Base-by-base conservation (phyloP, 257 asterid genomes). In the Capsicum pubescens region DNA sequence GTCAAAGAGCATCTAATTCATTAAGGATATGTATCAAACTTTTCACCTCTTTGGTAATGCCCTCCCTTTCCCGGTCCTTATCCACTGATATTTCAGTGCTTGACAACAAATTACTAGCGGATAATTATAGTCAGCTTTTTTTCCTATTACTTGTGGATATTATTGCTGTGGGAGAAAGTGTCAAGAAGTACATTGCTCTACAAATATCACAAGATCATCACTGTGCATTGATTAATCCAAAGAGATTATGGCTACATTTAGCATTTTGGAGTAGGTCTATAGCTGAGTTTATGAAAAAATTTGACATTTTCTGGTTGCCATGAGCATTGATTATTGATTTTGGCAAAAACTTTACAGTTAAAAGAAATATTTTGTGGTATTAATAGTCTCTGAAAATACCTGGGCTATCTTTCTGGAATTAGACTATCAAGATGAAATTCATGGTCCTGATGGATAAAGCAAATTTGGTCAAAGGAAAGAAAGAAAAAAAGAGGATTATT, bases 381-480 rank as follows among this genome's bases (percentile, higher is more conserved):
- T 26, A 9, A 15, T 35, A 52, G 48, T 76, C 15, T 52, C 19
- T 76, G 46, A 76, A 76, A 52, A 14, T 76, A 26, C 52, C 5
- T 52, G 63, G 36, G 44, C 63, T 76, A 13, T 48, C 58, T 46
- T 39, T 19, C 10, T 48, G 17, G 39, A 54, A 21, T 19, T 17
- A 19, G 80, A n/a, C 60, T 48, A 72, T 72, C 14, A 19, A 48
- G 60, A 74, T 48, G 44, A 26, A 76, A 71, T 71, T 52, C 19
- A 10, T 52, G 21, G 14, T 26, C 26, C 63, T 52, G 46, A 26
- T 76, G 81, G 46, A 74, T 54, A 76, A 69, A 52, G 11, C 46
- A 52, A 76, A 76, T 76, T 76, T 76, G 81, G 81, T 76, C 81
- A 76, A 26, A 76, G 21, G 3, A 76, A 13, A 76, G 61, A 76